Evolutionary conservation across 345 rosid species (phyloP).

Genomic region (Lepidium didymum): DNA sequence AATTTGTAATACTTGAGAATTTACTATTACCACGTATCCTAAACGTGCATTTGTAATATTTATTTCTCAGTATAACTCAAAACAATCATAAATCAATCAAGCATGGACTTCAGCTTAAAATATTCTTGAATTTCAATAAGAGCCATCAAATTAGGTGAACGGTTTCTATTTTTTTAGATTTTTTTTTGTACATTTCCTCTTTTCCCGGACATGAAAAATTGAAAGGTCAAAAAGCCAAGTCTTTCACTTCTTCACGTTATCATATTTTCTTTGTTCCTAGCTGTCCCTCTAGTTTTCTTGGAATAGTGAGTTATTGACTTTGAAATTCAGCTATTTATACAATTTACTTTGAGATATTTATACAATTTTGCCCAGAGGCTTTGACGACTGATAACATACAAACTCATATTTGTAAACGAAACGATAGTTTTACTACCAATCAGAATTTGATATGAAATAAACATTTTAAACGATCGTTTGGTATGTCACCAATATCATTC

Average conservation of each 20-base stretch:
- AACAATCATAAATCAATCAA: background rate
- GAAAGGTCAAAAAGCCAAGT: background rate
- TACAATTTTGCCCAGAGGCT: no score
- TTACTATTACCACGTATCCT: no score
- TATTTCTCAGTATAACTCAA: background rate
- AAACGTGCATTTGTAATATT: background rate
- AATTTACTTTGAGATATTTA: no score
- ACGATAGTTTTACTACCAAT: no score
- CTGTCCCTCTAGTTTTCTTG: background rate
- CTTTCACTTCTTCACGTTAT: background rate
- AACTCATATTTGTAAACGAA: no score
- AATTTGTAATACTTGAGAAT: no score
- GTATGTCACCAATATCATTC: no score
- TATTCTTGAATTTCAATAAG: background rate
- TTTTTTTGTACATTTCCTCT: background rate
- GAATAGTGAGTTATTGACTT: background rate
- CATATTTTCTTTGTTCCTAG: background rate
- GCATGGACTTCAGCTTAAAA: background rate
- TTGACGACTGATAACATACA: no score
- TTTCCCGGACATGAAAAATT: background rate
- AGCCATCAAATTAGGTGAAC: constrained; percentile 4
- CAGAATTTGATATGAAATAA: no score
- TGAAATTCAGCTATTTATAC: background rate
- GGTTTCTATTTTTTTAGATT: background rate
- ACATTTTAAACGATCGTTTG: no score